These are phyloP conservation scores for Saccharomycopsis crataegensis DNA, from an alignment of 1,139 yeast species.

Conservation along the genomic window DNA sequence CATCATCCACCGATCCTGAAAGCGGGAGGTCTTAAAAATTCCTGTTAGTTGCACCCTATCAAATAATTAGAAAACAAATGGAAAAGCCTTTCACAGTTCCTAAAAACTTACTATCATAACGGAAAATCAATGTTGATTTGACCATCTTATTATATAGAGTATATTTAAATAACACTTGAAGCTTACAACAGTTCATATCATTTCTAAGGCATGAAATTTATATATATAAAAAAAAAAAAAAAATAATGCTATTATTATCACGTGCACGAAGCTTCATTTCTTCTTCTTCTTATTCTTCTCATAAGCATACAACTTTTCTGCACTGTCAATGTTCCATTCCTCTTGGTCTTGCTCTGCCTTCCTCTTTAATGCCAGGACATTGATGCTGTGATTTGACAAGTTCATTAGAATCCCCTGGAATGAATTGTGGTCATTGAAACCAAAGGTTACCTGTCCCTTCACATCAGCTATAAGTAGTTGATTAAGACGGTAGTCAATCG, in stretches of 20 bases:
- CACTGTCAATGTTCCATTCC: background rate
- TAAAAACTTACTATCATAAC: conserved; percentile 60
- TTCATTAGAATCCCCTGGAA: conserved; percentile 1
- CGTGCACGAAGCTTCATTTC: background rate
- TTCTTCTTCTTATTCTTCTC: background rate
- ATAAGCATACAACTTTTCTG: background rate
- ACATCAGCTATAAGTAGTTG: conserved; percentile 4
- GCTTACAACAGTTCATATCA: background rate
- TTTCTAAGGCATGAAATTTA: no score
- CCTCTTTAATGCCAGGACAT: background rate
- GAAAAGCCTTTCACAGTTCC: background rate
- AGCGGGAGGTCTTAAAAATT: conserved; percentile 60
- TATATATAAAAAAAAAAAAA: no score
- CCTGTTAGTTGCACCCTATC: conserved; percentile 14
- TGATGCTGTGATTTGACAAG: background rate
- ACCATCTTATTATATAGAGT: conserved; percentile 37
- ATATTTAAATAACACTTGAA: background rate
- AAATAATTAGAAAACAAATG: background rate
- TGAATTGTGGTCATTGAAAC: background rate
- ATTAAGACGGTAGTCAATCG: conserved; percentile 3
- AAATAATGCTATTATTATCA: no score
- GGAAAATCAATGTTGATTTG: conserved; percentile 62
- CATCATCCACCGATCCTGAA: conserved; percentile 90
- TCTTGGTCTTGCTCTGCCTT: background rate
- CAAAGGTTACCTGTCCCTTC: background rate